Conservation (phyloP, 192 early-diverging fungal species). For the Coemansia aciculifera region DNA sequence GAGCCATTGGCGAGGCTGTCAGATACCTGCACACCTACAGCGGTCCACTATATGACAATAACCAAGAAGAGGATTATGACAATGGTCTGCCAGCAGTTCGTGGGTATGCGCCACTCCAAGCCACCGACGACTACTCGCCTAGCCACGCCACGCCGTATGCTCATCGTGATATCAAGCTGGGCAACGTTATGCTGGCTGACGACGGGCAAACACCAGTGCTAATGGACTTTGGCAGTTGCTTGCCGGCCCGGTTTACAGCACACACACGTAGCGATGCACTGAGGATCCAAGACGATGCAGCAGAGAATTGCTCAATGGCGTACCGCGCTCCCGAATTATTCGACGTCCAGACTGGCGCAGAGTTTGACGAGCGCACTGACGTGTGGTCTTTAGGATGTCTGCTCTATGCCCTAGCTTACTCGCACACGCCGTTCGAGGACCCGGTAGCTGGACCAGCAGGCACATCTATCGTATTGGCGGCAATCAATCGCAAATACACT, state of each 20-base stretch:
- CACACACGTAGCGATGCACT: conserved; percentile 62
- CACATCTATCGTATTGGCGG: conserved; percentile 71
- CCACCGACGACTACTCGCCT: not conserved
- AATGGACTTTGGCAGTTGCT: conserved; percentile 78
- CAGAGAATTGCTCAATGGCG: conserved; percentile 69
- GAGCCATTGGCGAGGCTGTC: conserved; percentile 62
- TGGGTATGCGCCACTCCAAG: conserved; percentile 15
- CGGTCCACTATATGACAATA: not conserved
- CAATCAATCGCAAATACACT: conserved; percentile 62
- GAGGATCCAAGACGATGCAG: conserved; percentile 70
- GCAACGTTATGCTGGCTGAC: conserved; percentile 67
- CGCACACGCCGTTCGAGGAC: conserved; percentile 69
- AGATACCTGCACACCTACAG: conserved; percentile 50
- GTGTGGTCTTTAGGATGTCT: conserved; percentile 79
- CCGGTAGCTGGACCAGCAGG: conserved; percentile 58
- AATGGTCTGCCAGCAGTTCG: not conserved
- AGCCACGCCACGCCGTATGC: conserved; percentile 55
- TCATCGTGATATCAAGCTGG: conserved; percentile 79
- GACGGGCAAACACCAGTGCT: conserved; percentile 66
- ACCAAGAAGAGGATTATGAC: not conserved
- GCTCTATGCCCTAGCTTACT: conserved; percentile 71
- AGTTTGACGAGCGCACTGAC: conserved; percentile 70
- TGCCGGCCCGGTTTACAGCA: conserved; percentile 59
- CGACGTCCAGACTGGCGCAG: conserved; percentile 66
- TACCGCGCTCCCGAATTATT: conserved; percentile 80